These are phyloP conservation scores for Scolecobasidium constrictum DNA, from an alignment of 2,329 filamentous ascomycete genomes.

Conservation along the genomic window DNA sequence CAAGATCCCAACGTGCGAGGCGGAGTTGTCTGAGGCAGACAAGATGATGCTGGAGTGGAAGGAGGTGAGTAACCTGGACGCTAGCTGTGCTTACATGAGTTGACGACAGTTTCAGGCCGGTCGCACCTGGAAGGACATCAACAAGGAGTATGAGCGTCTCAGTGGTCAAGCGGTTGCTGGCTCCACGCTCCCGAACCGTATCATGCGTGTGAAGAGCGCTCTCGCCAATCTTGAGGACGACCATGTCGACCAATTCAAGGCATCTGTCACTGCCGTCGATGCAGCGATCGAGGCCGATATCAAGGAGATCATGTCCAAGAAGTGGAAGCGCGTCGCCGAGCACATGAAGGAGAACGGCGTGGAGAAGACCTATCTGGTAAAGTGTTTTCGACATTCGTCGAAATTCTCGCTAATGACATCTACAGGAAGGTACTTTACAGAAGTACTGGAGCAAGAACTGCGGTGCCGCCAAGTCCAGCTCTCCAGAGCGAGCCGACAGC, in stretches of 20 bases:
- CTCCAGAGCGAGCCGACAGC: too few species aligned
- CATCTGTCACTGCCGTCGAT: slow-evolving; percentile 10
- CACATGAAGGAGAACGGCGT: slow-evolving; percentile 12
- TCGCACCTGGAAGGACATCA: slow-evolving; percentile 13
- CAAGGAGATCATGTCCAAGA: slow-evolving; percentile 7
- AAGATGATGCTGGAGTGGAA: slow-evolving; percentile 11
- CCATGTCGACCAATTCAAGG: slow-evolving; percentile 9
- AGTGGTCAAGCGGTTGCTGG: slow-evolving; percentile 12
- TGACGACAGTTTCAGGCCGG: background rate
- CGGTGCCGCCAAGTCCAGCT: too few species aligned
- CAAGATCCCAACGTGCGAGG: slow-evolving; percentile 10
- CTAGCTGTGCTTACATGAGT: background rate
- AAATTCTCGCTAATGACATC: too few species aligned
- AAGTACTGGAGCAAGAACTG: too few species aligned
- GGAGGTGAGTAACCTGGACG: slow-evolving; percentile 4
- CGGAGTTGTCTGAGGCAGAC: slow-evolving; percentile 11
- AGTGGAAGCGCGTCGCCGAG: slow-evolving; percentile 12
- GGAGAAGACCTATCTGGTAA: slow-evolving; percentile 9
- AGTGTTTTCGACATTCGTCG: background rate
- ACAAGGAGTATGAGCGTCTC: slow-evolving; percentile 9
- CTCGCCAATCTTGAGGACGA: slow-evolving; percentile 10
- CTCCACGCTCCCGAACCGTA: slow-evolving; percentile 14
- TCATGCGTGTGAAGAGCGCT: slow-evolving; percentile 13
- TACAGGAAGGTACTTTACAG: too few species aligned
- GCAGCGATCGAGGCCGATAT: slow-evolving; percentile 10